Evolutionary conservation across 345 rosid genomes (phyloP).

Genomic region (Eucalyptus albens): DNA sequence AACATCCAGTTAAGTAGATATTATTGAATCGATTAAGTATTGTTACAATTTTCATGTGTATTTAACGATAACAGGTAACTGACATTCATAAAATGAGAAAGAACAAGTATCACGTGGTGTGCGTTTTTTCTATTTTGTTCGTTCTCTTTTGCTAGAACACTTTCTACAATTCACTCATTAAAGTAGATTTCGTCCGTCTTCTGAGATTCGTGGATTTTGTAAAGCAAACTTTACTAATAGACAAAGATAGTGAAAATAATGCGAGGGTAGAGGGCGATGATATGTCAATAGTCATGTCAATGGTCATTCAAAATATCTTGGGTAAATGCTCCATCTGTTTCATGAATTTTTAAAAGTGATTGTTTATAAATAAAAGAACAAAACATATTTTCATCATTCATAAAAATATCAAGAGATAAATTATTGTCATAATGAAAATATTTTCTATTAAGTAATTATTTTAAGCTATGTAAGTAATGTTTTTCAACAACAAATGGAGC

Average conservation of each 20-base stretch:
- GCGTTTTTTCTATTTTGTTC: neutral
- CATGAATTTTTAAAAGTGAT: neutral
- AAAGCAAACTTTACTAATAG: neutral
- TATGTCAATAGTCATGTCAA: neutral
- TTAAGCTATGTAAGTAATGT: neutral
- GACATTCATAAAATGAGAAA: neutral
- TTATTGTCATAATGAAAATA: neutral
- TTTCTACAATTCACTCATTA: neutral
- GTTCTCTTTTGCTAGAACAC: neutral
- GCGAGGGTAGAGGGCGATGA: neutral
- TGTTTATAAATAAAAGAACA: neutral
- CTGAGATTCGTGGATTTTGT: neutral
- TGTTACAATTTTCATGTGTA: neutral
- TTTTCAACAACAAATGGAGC: neutral
- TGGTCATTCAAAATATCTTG: neutral
- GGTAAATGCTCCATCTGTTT: neutral
- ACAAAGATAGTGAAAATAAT: neutral
- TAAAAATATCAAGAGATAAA: neutral
- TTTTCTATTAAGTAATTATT: neutral
- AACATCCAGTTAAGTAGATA: neutral
- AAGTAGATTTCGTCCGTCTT: neutral
- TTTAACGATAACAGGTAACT: neutral
- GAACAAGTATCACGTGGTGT: neutral
- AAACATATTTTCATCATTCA: neutral
- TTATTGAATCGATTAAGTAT: neutral